Evolutionary conservation across 73 alveolate genomes (phyloP).

Genomic region (Durusdinium trenchii): DNA sequence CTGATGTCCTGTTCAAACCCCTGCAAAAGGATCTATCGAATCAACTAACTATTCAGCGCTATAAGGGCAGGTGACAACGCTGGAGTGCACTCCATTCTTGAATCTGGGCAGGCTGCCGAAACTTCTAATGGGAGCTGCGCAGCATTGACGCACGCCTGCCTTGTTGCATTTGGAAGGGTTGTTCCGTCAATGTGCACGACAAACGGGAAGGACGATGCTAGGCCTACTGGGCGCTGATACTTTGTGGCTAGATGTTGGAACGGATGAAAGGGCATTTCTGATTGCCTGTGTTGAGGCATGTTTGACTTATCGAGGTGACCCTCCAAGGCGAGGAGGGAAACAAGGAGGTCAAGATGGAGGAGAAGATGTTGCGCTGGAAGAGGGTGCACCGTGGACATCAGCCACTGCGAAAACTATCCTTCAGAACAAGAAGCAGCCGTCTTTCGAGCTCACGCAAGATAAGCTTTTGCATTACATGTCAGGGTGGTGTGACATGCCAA

Average conservation of each 20-base stretch:
- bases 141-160: too few species aligned
- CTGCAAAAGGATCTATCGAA: too few species aligned
- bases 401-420: neutral
- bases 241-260: too few species aligned
- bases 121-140: too few species aligned
- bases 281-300: neutral
- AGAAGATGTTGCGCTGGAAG: neutral
- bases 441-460: neutral
- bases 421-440: neutral
- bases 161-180: slow-evolving; percentile 41
- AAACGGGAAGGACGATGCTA: neutral
- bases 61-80: too few species aligned
- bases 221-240: neutral
- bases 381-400: neutral
- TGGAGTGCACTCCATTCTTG: too few species aligned
- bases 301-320: neutral
- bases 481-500: slow-evolving; percentile 41
- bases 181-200: neutral
- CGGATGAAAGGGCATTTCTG: neutral
- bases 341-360: too few species aligned
- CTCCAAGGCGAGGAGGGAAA: neutral
- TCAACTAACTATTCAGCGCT: too few species aligned
- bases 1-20: too few species aligned
- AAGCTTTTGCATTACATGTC: slow-evolving; percentile 42
- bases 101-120: too few species aligned